These are phyloP conservation scores for Tricholoma bakamatsutake DNA, from an alignment of 768 basidiomycete species.

Conservation along the genomic window DNA sequence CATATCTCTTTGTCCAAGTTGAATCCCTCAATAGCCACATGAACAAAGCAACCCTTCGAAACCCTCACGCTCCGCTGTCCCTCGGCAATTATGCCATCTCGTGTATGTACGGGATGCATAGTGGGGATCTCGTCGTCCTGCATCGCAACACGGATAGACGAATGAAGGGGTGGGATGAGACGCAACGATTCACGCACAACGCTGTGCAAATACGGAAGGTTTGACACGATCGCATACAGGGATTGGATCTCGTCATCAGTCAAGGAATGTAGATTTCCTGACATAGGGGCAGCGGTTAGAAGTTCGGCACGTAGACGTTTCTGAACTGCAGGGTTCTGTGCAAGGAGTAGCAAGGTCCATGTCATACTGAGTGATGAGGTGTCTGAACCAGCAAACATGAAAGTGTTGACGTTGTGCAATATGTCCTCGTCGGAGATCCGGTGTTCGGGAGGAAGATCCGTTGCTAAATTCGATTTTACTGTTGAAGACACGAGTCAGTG, in stretches of 20 bases:
- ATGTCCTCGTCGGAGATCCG: slow-evolving; percentile 86
- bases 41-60: slow-evolving; percentile 67
- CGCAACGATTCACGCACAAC: slow-evolving; percentile 72
- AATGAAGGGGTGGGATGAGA: slow-evolving; percentile 77
- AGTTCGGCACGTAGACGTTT: slow-evolving; percentile 68
- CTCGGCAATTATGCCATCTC: slow-evolving; percentile 40
- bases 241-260: slow-evolving; percentile 63
- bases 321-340: slow-evolving; percentile 63
- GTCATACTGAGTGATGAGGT: slow-evolving; percentile 79
- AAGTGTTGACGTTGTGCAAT: slow-evolving; percentile 79
- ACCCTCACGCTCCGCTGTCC: slow-evolving; percentile 40
- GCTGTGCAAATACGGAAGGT: slow-evolving; percentile 69
- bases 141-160: slow-evolving; percentile 72
- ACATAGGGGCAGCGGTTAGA: slow-evolving; percentile 33
- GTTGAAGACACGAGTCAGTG: background rate
- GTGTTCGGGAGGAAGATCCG: slow-evolving; percentile 60
- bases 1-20: slow-evolving; percentile 74
- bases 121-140: slow-evolving; percentile 76
- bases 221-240: slow-evolving; percentile 47
- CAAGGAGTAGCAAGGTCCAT: slow-evolving; percentile 78
- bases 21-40: slow-evolving; percentile 75
- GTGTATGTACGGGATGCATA: slow-evolving; percentile 50
- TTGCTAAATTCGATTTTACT: slow-evolving; percentile 84
- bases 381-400: slow-evolving; percentile 89
- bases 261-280: slow-evolving; percentile 36